Evolutionary conservation across 2,329 filamentous ascomycete species (phyloP).

Genomic region (Cercospora sesami): DNA sequence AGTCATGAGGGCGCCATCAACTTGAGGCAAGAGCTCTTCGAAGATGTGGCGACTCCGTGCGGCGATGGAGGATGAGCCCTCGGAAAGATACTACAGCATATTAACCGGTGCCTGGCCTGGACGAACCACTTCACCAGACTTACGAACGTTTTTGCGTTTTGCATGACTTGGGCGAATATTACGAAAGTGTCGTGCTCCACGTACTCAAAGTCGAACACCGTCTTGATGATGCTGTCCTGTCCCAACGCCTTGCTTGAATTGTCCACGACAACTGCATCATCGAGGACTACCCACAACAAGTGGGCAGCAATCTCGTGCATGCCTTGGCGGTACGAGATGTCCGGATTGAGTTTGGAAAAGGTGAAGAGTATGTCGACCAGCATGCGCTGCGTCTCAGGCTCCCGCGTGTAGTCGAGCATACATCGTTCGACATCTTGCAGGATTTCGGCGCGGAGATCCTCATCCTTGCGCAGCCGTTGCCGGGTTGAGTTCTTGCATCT

Average conservation of each 20-base stretch:
- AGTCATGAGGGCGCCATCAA: slow-evolving; percentile 78
- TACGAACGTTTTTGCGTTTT: slow-evolving; percentile 67
- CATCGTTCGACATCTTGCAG: slow-evolving; percentile 88
- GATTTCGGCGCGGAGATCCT: slow-evolving; percentile 82
- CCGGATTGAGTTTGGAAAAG: slow-evolving; percentile 88
- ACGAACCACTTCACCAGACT: slow-evolving; percentile 15
- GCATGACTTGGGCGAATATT: slow-evolving; percentile 84
- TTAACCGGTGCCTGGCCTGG: not conserved
- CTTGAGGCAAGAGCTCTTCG: slow-evolving; percentile 71
- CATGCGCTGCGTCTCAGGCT: slow-evolving; percentile 72
- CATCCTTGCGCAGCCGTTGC: slow-evolving; percentile 82
- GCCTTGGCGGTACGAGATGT: slow-evolving; percentile 89
- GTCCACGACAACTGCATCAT: slow-evolving; percentile 68
- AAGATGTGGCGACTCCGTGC: slow-evolving; percentile 84
- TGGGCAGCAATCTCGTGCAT: slow-evolving; percentile 97
- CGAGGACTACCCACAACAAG: slow-evolving; percentile 77
- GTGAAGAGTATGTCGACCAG: slow-evolving; percentile 90
- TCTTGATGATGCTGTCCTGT: slow-evolving; percentile 34
- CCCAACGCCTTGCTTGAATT: slow-evolving; percentile 33
- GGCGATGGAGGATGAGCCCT: slow-evolving; percentile 67
- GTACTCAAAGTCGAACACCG: slow-evolving; percentile 66
- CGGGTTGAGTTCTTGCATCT: slow-evolving; percentile 73
- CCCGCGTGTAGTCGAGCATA: slow-evolving; percentile 73
- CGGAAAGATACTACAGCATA: slow-evolving; percentile 34
- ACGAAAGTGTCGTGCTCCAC: slow-evolving; percentile 90